These are phyloP conservation scores for Boletus subparvulus DNA, from an alignment of 768 basidiomycete species.

Conservation along the genomic window DNA sequence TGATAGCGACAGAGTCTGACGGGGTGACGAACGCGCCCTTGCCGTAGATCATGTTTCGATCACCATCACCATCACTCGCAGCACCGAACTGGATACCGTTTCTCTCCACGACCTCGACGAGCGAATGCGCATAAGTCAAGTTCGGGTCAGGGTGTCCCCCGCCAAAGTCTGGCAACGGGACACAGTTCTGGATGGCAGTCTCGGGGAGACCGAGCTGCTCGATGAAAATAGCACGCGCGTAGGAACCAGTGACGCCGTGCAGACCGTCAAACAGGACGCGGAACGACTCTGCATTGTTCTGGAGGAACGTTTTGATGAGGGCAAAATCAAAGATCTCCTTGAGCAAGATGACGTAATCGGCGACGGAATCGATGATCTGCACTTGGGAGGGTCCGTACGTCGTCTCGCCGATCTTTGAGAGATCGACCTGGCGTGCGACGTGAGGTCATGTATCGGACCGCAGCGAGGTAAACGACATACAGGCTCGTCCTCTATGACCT, in stretches of 20 bases:
- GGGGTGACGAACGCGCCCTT: slow-evolving; percentile 98
- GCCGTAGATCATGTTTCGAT: slow-evolving; percentile 99
- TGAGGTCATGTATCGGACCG: not conserved
- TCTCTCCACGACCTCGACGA: slow-evolving; percentile 90
- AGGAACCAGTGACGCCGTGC: slow-evolving; percentile 96
- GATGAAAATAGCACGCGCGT: slow-evolving; percentile 86
- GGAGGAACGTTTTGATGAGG: slow-evolving; percentile 87
- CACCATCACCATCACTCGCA: slow-evolving; percentile 96
- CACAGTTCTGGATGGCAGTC: slow-evolving; percentile 84
- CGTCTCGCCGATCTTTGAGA: slow-evolving; percentile 77
- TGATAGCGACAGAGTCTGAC: slow-evolving; percentile 96
- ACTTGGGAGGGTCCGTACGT: slow-evolving; percentile 82
- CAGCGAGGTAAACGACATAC: slow-evolving; percentile 44
- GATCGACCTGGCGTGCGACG: slow-evolving; percentile 58
- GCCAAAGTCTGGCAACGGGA: slow-evolving; percentile 92
- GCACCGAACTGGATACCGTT: slow-evolving; percentile 89
- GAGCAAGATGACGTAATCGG: slow-evolving; percentile 82
- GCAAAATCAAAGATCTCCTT: slow-evolving; percentile 92
- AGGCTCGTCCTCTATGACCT: slow-evolving; percentile 71
- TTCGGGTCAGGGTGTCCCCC: slow-evolving; percentile 99
- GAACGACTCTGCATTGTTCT: slow-evolving; percentile 63
- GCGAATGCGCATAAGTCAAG: slow-evolving; percentile 91
- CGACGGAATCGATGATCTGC: slow-evolving; percentile 91
- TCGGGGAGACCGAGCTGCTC: slow-evolving; percentile 77
- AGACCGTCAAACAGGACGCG: slow-evolving; percentile 94